These are phyloP conservation scores for Oryza punctata DNA, from an alignment of 176 grass and related monocot genomes.

Conservation along the genomic window DNA sequence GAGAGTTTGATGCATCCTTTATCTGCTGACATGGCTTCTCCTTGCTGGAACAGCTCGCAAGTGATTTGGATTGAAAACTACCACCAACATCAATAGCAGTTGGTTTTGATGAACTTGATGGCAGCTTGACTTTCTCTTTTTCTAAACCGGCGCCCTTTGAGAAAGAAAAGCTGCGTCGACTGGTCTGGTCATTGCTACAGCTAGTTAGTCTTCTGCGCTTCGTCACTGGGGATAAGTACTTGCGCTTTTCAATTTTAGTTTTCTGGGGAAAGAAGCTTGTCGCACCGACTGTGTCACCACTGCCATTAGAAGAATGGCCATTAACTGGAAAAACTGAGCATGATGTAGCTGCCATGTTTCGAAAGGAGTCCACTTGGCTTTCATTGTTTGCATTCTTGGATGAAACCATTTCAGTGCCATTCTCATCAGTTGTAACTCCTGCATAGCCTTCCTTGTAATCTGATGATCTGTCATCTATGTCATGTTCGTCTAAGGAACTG, in stretches of 20 bases:
- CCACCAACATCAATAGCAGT: conserved; percentile 33
- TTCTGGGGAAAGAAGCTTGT: conserved; percentile 44
- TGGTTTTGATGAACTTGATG: conserved; percentile 30
- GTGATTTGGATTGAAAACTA: conserved; percentile 24
- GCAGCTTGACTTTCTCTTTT: conserved; percentile 43
- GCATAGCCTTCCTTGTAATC: conserved; percentile 34
- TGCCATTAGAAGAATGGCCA: conserved; percentile 43
- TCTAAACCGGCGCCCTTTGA: conserved; percentile 41
- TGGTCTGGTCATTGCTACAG: conserved; percentile 65
- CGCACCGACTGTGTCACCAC: conserved; percentile 20
- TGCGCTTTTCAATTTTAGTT: conserved; percentile 53
- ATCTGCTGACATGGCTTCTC: conserved; percentile 44
- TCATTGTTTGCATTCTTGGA: not conserved
- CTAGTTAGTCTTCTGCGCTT: conserved; percentile 78
- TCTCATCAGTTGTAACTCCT: conserved; percentile 34
- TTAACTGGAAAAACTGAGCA: conserved; percentile 29
- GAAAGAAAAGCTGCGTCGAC: conserved; percentile 34
- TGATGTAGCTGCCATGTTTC: conserved; percentile 29
- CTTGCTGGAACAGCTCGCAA: conserved; percentile 22
- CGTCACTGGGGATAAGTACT: conserved; percentile 72
- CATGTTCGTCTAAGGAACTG: conserved; percentile 61
- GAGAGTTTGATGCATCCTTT: conserved; percentile 11
- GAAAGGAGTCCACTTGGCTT: conserved; percentile 11
- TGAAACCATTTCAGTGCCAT: conserved; percentile 39
- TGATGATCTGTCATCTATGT: conserved; percentile 46